phyloP scores from a whole-genome alignment of 1,284 basidiomycete genomes.

The Chalciporus sp. region DNA sequence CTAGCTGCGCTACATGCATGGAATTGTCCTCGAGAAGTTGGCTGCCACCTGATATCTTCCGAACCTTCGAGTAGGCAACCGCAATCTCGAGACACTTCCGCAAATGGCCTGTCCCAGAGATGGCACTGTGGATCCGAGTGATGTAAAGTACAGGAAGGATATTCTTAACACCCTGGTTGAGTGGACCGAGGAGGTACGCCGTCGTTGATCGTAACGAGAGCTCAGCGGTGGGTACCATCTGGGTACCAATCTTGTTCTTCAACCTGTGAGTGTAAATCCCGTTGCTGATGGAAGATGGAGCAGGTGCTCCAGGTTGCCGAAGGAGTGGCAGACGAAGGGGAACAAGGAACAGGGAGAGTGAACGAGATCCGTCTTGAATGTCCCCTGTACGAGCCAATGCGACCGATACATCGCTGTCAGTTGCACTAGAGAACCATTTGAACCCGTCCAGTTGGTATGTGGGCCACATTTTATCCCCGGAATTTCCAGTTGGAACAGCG shows the following conservation, averaged over 20 bases:
- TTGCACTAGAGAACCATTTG: conserved; percentile 86
- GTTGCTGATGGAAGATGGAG: conserved; percentile 58
- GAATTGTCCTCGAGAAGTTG: conserved; percentile 55
- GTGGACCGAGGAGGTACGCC: conserved; percentile 65
- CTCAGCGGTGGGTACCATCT: conserved; percentile 78
- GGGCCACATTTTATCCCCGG: conserved; percentile 45
- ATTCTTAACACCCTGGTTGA: conserved; percentile 67
- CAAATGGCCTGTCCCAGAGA: conserved; percentile 57
- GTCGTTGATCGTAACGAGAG: conserved; percentile 63
- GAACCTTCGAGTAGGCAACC: conserved; percentile 60
- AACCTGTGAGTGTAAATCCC: conserved; percentile 73
- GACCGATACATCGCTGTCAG: conserved; percentile 72
- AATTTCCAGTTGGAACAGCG: conserved; percentile 43
- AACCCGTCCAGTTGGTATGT: conserved; percentile 66
- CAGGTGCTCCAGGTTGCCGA: conserved; percentile 39
- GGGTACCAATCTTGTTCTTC: conserved; percentile 82
- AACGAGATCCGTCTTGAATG: conserved; percentile 53
- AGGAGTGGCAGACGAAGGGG: conserved; percentile 61
- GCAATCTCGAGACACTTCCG: conserved; percentile 67
- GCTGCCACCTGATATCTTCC: conserved; percentile 52
- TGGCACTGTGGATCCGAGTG: conserved; percentile 73
- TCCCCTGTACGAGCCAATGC: conserved; percentile 74
- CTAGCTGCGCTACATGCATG: conserved; percentile 66
- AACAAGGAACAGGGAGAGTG: conserved; percentile 73
- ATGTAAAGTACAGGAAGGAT: conserved; percentile 78